Conservation (phyloP, 345 rosid genomes). For the Litchi chinensis region DNA sequence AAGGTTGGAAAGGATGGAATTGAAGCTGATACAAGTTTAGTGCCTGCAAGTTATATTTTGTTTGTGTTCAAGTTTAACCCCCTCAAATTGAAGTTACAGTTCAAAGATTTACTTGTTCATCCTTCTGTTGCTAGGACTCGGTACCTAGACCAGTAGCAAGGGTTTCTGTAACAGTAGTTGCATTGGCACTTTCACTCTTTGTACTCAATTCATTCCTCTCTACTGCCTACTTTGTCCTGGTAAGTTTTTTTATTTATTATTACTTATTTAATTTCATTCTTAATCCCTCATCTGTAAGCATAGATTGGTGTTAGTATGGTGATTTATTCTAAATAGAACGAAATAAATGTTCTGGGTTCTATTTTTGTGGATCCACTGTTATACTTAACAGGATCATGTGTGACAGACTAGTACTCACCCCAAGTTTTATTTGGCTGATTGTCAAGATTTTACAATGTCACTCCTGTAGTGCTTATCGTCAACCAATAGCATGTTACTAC, state of each 20-base stretch:
- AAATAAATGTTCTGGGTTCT: neutral
- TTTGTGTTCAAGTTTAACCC: slow-evolving; percentile 8
- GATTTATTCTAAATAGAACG: neutral
- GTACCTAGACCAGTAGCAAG: slow-evolving; percentile 71
- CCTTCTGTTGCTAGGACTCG: slow-evolving; percentile 40
- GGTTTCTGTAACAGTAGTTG: slow-evolving; percentile 52
- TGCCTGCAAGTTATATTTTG: slow-evolving; percentile 68
- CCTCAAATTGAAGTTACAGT: neutral
- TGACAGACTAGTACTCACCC: neutral
- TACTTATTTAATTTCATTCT: neutral
- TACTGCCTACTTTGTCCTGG: slow-evolving; percentile 84
- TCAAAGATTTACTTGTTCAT: neutral
- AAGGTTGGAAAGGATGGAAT: slow-evolving; percentile 83
- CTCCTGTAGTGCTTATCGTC: neutral
- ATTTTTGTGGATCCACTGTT: neutral
- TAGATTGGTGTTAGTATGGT: neutral
- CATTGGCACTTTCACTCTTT: slow-evolving; percentile 51
- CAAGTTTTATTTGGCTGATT: neutral
- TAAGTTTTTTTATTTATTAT: slow-evolving; percentile 33
- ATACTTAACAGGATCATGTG: neutral
- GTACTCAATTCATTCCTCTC: slow-evolving; percentile 68
- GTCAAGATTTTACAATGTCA: neutral
- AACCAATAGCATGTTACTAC: neutral
- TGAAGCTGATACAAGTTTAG: slow-evolving; percentile 75
- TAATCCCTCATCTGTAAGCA: neutral